Percentiles rank a stretch among this genome's conserved stretches.
Evolutionary conservation across 768 basidiomycete genomes (phyloP).

Genomic region (Mycena floridula): DNA sequence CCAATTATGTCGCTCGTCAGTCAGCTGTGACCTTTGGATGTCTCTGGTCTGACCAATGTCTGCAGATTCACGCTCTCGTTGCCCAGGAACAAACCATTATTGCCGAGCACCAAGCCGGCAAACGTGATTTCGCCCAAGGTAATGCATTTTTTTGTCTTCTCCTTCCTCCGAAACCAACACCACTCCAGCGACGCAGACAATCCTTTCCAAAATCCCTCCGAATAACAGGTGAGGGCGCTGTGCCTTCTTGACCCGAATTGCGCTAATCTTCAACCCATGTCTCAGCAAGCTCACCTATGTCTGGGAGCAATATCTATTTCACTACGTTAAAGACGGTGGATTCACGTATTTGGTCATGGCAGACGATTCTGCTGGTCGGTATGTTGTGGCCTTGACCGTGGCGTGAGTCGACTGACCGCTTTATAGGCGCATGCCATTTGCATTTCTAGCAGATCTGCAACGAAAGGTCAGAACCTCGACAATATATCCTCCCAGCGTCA

Average conservation of each 20-base stretch:
- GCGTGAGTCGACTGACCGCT: slow-evolving; percentile 3
- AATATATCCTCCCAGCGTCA: slow-evolving; percentile 4
- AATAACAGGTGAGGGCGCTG: slow-evolving; percentile 58
- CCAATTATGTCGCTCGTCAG: too few relatives aligned
- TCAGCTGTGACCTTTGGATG: too few relatives aligned
- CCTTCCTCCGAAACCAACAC: too few relatives aligned
- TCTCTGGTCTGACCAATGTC: too few relatives aligned
- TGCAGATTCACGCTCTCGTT: slow-evolving; percentile 84
- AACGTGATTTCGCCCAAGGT: slow-evolving; percentile 90
- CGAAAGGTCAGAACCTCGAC: slow-evolving; percentile 44
- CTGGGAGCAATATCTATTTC: slow-evolving; percentile 91
- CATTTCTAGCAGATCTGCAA: slow-evolving; percentile 85
- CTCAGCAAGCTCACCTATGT: slow-evolving; percentile 81
- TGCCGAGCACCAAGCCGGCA: slow-evolving; percentile 79
- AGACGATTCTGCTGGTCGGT: slow-evolving; percentile 89
- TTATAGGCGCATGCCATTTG: slow-evolving; percentile 83
- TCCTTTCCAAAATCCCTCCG: slow-evolving; percentile 92
- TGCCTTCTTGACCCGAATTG: slow-evolving; percentile 8
- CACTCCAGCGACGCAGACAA: slow-evolving; percentile 71
- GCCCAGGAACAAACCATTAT: slow-evolving; percentile 73
- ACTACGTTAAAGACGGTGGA: slow-evolving; percentile 87
- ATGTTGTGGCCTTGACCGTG: slow-evolving; percentile 16
- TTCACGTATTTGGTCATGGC: slow-evolving; percentile 91
- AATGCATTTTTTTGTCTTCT: slow-evolving; percentile 13
- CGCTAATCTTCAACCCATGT: slow-evolving; percentile 12